phyloP scores from a whole-genome alignment of 495 filamentous ascomycete genomes.

The Rhypophila decipiens region DNA sequence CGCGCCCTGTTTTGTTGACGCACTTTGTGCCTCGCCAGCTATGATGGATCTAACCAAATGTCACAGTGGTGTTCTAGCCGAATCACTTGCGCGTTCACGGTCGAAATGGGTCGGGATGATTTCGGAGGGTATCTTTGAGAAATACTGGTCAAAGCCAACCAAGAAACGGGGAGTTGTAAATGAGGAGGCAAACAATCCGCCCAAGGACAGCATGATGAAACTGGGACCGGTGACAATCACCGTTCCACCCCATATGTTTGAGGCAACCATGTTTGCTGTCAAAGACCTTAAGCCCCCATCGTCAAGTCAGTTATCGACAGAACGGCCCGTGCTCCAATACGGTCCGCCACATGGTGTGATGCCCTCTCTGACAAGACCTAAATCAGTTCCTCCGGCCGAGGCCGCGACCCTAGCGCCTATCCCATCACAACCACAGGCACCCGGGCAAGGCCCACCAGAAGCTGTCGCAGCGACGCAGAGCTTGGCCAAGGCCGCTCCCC shows the following conservation, averaged over 20 bases:
- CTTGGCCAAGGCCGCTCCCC: conserved; percentile 2
- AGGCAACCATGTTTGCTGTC: conserved; percentile 77
- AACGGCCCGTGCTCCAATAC: conserved; percentile 65
- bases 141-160: conserved; percentile 86
- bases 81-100: conserved; percentile 78
- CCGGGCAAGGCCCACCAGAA: conserved; percentile 1
- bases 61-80: conserved; percentile 70
- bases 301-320: conserved; percentile 21
- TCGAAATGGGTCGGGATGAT: conserved; percentile 91
- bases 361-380: conserved; percentile 44
- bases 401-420: conserved; percentile 4
- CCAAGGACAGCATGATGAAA: conserved; percentile 80
- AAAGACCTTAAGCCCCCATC: conserved; percentile 57
- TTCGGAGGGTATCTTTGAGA: conserved; percentile 79
- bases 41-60: conserved; percentile 4
- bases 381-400: conserved; percentile 14
- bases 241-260: conserved; percentile 86
- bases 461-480: neutral
- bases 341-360: conserved; percentile 55
- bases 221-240: conserved; percentile 75
- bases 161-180: conserved; percentile 70
- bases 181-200: conserved; percentile 67
- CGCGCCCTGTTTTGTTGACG: neutral
- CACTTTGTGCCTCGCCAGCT: neutral
- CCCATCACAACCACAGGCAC: conserved; percentile 6